These are phyloP conservation scores for Elaphomyces granulatus DNA, from an alignment of 495 filamentous ascomycete species.

Conservation along the genomic window DNA sequence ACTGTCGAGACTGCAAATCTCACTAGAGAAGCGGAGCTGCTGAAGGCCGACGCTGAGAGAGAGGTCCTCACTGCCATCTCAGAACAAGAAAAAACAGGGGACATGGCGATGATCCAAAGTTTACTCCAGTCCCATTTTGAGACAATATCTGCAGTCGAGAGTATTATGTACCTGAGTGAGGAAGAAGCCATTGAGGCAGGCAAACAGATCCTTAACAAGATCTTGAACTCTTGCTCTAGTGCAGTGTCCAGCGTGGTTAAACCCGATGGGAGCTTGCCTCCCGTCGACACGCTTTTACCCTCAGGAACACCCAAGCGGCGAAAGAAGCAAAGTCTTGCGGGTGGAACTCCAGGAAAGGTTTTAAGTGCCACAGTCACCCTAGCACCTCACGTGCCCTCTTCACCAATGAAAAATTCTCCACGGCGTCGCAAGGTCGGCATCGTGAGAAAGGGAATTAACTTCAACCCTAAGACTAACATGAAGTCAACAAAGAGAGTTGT, in stretches of 20 bases:
- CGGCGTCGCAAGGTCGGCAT: constrained; percentile 56
- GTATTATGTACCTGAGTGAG: constrained; percentile 67
- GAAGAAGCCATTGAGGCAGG: constrained; percentile 67
- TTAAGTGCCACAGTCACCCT: constrained; percentile 20
- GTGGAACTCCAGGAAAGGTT: constrained; percentile 19
- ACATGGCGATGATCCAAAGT: constrained; percentile 62
- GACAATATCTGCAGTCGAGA: constrained; percentile 64
- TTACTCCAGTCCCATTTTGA: constrained; percentile 86
- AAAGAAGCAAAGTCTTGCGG: constrained; percentile 41
- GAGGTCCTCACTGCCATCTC: constrained; percentile 64
- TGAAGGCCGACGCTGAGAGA: constrained; percentile 70
- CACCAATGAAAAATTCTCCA: constrained; percentile 60
- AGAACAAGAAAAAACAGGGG: constrained; percentile 71
- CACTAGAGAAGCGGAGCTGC: constrained; percentile 64
- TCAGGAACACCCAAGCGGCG: constrained; percentile 62
- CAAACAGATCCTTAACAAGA: constrained; percentile 58
- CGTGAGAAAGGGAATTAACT: constrained; percentile 63
- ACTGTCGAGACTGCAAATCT: constrained; percentile 57
- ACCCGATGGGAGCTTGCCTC: constrained; percentile 61
- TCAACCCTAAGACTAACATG: constrained; percentile 60
- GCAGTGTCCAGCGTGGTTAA: constrained; percentile 74
- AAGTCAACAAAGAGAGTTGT: constrained; percentile 59
- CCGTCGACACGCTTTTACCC: constrained; percentile 38
- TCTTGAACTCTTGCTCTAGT: constrained; percentile 60
- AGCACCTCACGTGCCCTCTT: constrained; percentile 27